A percentile compares a stretch with the other conserved stretches of the same genome.
These are phyloP conservation scores for Clarireedia homoeocarpa DNA, from an alignment of 2,329 filamentous ascomycete genomes.

Conservation along the genomic window DNA sequence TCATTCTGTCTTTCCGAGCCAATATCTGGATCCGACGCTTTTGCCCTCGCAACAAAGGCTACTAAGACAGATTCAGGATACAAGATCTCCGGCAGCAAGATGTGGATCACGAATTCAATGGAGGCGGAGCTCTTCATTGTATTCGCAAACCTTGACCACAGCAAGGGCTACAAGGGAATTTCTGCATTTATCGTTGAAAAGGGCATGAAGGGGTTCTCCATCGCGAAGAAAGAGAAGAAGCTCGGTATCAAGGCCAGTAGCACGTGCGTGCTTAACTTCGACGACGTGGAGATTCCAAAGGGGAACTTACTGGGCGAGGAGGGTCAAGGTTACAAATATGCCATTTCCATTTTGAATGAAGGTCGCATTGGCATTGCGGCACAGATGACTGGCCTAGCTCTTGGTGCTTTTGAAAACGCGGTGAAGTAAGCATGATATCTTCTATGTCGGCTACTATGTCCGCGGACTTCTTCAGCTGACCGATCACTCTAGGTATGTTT, in stretches of 20 bases:
- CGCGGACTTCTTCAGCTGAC: constrained; percentile 14
- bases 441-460: not conserved
- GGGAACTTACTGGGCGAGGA: constrained; percentile 82
- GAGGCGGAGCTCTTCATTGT: constrained; percentile 95
- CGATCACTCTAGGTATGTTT: constrained; percentile 60
- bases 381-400: constrained; percentile 94
- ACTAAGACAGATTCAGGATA: constrained; percentile 77
- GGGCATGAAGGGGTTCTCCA: constrained; percentile 77
- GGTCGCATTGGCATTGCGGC: constrained; percentile 96
- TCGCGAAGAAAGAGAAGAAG: constrained; percentile 99
- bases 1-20: constrained; percentile 93
- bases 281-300: constrained; percentile 85
- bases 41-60: constrained; percentile 87
- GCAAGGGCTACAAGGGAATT: constrained; percentile 94
- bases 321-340: constrained; percentile 96
- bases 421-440: constrained; percentile 48
- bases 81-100: constrained; percentile 85
- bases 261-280: constrained; percentile 95
- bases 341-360: constrained; percentile 89
- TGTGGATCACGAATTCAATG: constrained; percentile 99
- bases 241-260: constrained; percentile 92
- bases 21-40: constrained; percentile 88
- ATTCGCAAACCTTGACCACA: constrained; percentile 89
- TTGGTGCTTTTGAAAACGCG: constrained; percentile 93
- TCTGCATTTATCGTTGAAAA: constrained; percentile 95